phyloP scores from a whole-genome alignment of 192 early-diverging fungal species.

The Diversispora eburnea region DNA sequence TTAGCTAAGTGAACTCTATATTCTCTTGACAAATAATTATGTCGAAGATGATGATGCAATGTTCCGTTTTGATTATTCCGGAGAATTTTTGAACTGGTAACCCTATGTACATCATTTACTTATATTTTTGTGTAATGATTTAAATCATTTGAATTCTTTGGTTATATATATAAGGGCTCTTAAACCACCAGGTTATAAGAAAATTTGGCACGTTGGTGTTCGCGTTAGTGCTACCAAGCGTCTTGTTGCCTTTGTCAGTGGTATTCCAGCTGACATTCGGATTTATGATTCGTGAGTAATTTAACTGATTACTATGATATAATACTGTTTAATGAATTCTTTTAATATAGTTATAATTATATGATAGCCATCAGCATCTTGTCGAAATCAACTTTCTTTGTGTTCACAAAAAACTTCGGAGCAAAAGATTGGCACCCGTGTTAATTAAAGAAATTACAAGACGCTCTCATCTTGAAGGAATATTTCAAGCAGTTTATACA shows the following conservation, averaged over 20 bases:
- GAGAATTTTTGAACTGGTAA: slow-evolving; percentile 88
- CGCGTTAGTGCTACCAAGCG: slow-evolving; percentile 73
- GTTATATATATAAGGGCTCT: slow-evolving; percentile 62
- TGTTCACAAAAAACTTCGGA: slow-evolving; percentile 91
- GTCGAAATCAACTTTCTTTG: slow-evolving; percentile 99
- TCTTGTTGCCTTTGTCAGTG: slow-evolving; percentile 95
- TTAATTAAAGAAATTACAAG: slow-evolving; percentile 98
- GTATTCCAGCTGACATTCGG: slow-evolving; percentile 79
- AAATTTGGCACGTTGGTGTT: slow-evolving; percentile 90
- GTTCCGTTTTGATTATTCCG: slow-evolving; percentile 96
- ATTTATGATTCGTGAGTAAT: slow-evolving; percentile 62
- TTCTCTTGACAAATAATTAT: slow-evolving; percentile 87
- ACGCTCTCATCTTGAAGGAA: slow-evolving; percentile 82
- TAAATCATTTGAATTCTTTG: neutral
- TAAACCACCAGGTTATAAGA: slow-evolving; percentile 87
- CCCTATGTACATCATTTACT: neutral
- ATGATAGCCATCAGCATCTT: slow-evolving; percentile 54
- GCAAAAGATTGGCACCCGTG: slow-evolving; percentile 91
- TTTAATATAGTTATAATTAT: neutral
- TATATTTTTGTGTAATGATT: neutral
- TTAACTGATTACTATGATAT: slow-evolving; percentile 9
- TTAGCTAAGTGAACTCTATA: slow-evolving; percentile 83
- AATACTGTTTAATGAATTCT: neutral
- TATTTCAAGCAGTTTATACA: slow-evolving; percentile 98
- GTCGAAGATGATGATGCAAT: slow-evolving; percentile 95